Evolutionary conservation across 306 rosid genomes (phyloP), one percentile per base, ranked within the genome.

Genomic region (Sechiopsis laciniata): DNA sequence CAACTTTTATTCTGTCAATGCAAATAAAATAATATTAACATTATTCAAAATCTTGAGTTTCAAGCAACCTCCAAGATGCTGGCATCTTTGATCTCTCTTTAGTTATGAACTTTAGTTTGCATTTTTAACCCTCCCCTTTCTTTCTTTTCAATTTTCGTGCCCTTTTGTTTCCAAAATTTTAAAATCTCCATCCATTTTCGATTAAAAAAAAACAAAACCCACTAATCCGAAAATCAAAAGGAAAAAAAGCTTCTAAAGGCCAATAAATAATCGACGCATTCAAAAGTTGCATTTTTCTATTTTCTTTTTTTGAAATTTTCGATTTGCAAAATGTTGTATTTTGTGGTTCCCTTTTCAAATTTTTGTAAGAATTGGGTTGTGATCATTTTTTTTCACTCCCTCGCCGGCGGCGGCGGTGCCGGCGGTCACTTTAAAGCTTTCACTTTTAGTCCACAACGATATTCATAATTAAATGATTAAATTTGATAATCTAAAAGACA

Each of bases 31-130:
- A 45, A 45, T 35, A 12, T n/a, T 4, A 58, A 71, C 71, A 73
- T 75, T 16, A 69, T 26, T 75, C 74, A 71, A 80, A 83, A 77
- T 76, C 97, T 85, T 89, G 88, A 81, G 79, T 54, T 83, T 85
- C 85, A 91, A 85, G 96, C 90, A 83, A 83, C 83, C 58, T 76
- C 37, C 70, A 50, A 53, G 67, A 69, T 35, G 46, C 80, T 74
- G 61, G 74, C 51, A 84, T 76, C 81, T 71, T 35, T 67, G 42
- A 67, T 80, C 86, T 84, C 77, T 83, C 74, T 70, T 70, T 52
- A 69, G 21, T 21, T 46, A 78, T 77, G 60, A 79, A 78, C 75
- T 75, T 45, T 62, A 58, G 58, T 52, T 65, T 74, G 56, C 77
- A 75, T 54, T 80, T 80, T 80, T 77, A 83, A 79, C 53, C 78